Base-by-base conservation (phyloP, 805 yeast genomes). In the Ogataea salicorniae region DNA sequence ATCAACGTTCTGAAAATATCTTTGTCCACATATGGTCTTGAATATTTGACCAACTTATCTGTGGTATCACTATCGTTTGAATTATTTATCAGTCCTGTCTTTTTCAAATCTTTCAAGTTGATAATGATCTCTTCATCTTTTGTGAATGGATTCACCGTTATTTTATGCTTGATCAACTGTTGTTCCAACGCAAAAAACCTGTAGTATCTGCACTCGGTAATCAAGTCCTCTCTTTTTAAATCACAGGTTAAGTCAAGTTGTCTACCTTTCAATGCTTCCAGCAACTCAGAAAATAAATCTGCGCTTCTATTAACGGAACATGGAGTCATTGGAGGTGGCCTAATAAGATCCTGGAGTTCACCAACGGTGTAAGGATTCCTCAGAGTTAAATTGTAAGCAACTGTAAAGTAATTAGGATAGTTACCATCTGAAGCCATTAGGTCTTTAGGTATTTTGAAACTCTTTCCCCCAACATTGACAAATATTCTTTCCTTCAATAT, bases 281-380 rank as follows among this genome's bases (percentile, higher is more conserved):
- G 46, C 26, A 90, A 57, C 41, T 79, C 83, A 17, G 61, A 68
- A 60, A 83, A 89, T 46, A 79, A 61, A 18, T 58, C 62, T 0
- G 84, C 75, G 2, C 83, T 76, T 51, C 89, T 70, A 34, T 73
- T 66, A 4, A 76, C 66, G 3, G 74, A 74, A 1, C 74, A 70
- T 0, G 87, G 85, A 9, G 79, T 74, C 48, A 80, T 76, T 1
- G 94, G 88, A 3, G 96, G 95, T 0, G 97, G 97, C 36, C 96
- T 67, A 3, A 85, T 64, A 55, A 83, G 64, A 35, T 75, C 70
- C 44, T 67, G 68, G 11, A 71, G 54, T 17, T 70, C 69, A 22
- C 75, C 71, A 1, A 59, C 46, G 4, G 55, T 47, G 15, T 56
- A 54, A 11, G 81, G 76, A 49, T 81, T 83, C 3, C 69, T 61